Conservation (phyloP, 2,329 filamentous ascomycete genomes). For the Botryotinia narcissicola region DNA sequence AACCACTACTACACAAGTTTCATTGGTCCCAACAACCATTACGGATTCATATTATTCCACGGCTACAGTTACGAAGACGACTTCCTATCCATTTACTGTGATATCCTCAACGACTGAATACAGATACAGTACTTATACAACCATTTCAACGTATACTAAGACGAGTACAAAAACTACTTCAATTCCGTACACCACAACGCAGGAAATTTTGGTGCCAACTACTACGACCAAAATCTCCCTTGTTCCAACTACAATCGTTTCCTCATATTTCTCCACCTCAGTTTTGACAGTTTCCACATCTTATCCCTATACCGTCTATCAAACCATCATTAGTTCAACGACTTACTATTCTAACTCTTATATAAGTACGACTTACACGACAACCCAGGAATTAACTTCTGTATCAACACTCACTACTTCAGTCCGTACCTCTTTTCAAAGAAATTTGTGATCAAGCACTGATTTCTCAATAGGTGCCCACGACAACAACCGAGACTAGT, state of each 20-base stretch:
- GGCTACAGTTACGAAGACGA: conserved; percentile 4
- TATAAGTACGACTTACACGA: conserved; percentile 6
- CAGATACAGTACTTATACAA: conserved; percentile 24
- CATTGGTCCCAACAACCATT: background rate
- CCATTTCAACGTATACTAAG: conserved; percentile 19
- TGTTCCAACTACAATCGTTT: conserved; percentile 4
- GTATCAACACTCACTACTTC: background rate
- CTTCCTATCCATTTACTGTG: conserved; percentile 20
- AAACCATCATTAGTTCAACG: conserved; percentile 12
- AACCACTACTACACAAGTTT: conserved; percentile 8
- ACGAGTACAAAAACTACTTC: conserved; percentile 7
- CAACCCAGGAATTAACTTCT: background rate
- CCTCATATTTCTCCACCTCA: background rate
- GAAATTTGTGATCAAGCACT: background rate
- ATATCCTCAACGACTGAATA: conserved; percentile 22
- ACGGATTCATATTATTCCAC: conserved; percentile 6
- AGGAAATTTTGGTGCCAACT: conserved; percentile 2
- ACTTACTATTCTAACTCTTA: conserved; percentile 11
- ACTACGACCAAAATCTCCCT: conserved; percentile 5
- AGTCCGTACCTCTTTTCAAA: background rate
- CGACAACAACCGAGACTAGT: conserved; percentile 6
- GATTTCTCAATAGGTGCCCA: background rate
- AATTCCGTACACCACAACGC: background rate
- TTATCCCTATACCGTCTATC: conserved; percentile 5
- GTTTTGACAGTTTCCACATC: background rate